Evolutionary conservation across 202 grass and related monocot genomes (phyloP), one percentile per base, ranked within the genome.

Genomic region (Zizania palustris): DNA sequence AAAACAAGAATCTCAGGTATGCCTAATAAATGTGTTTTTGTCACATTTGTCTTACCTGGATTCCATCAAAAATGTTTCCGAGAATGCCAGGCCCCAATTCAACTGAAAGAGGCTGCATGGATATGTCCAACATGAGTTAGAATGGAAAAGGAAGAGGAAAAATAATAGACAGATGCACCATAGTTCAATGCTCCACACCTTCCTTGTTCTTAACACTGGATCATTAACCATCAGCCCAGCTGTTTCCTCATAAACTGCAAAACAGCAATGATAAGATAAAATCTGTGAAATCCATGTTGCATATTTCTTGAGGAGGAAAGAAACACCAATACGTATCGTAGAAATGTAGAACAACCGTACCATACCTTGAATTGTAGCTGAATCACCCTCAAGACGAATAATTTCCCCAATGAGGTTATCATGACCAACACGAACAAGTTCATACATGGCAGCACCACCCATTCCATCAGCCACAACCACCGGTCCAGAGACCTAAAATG

Each of bases 391-490:
- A 1, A 97, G 89, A 78, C 88, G 90, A 83, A 97, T 97, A 87
- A 93, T 97, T 76, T 97, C 90, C 19, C 88, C 93, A 13, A 97
- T 97, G 43, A 93, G 93, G 0, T 93, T 93, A 72, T 89, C 90
- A 11, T 97, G 69, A 0, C 88, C 93, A 28, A 97, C 88, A 84
- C 88, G 88, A 44, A 97, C 93, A 50, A 97, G 82, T 65, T 97
- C 90, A 72, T 97, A 93, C 90, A 93, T 93, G 59, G 90, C 93
- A 71, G 93, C 88, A 82, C 90, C 93, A 5, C 75, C 88, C 90
- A 93, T 97, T 87, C 90, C 93, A 91, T 97, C 93, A 60, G 93
- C 88, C 41, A 97, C 90, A 2, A 97, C 90, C 55, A 97, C 90
- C 80, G 88, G 90, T 57, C 90, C 90, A 81, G 93, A 97, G 11